phyloP scores from a whole-genome alignment of 148 eudicot genomes.

The Camellia lanceoleosa region DNA sequence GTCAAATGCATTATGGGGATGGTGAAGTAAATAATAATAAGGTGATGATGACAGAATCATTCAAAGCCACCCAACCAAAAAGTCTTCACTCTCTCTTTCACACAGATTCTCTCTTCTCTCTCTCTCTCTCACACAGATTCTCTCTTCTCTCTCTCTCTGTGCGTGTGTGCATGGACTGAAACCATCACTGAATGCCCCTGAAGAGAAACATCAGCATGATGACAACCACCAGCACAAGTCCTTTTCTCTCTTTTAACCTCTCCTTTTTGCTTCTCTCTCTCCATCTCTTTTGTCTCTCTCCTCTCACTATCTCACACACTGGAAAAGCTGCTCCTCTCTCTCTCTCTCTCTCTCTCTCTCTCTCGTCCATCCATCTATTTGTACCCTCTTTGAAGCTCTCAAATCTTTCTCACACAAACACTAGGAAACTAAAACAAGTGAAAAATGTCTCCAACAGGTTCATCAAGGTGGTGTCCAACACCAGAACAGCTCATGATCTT shows the following conservation, averaged over 20 bases:
- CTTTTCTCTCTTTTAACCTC: slow-evolving; percentile 9
- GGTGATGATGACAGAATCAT: slow-evolving; percentile 21
- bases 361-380: neutral
- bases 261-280: slow-evolving; percentile 3
- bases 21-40: slow-evolving; percentile 11
- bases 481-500: slow-evolving; percentile 85
- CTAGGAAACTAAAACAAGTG: neutral
- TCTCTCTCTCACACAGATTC: slow-evolving; percentile 8
- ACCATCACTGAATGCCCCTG: slow-evolving; percentile 16
- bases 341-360: neutral
- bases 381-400: neutral
- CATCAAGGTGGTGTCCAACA: slow-evolving; percentile 87
- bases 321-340: neutral
- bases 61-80: neutral
- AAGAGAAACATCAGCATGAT: slow-evolving; percentile 18
- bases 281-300: slow-evolving; percentile 13
- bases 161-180: neutral
- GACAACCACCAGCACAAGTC: slow-evolving; percentile 6
- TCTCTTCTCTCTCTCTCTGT: neutral
- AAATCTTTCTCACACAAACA: neutral
- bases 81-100: neutral
- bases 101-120: slow-evolving; percentile 5
- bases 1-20: neutral
- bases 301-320: neutral
- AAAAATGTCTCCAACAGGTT: slow-evolving; percentile 43